A percentile compares a stretch with the other conserved stretches of the same genome.
These are phyloP conservation scores for Acanthamoeba triangularis DNA, from an alignment of 208 protist genomes.

Conservation along the genomic window DNA sequence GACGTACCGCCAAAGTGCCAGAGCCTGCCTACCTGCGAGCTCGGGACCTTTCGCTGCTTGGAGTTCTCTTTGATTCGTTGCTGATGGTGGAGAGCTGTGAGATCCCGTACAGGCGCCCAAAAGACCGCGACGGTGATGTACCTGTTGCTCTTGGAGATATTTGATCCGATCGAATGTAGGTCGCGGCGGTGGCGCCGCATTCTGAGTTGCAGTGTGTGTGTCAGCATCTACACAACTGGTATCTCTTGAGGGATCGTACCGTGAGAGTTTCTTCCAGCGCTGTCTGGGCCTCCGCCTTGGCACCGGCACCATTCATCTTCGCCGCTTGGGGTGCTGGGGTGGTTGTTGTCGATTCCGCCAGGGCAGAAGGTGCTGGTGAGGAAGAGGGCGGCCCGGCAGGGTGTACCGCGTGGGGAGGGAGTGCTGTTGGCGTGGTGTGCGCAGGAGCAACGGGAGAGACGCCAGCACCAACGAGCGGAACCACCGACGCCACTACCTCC, in stretches of 20 bases:
- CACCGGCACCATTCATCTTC: neutral
- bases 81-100: neutral
- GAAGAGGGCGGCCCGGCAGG: neutral
- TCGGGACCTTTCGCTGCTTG: conserved; percentile 21
- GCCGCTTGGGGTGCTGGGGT: neutral
- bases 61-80: conserved; percentile 63
- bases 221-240: no score
- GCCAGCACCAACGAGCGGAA: no score
- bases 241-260: no score
- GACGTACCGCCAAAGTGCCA: conserved; percentile 57
- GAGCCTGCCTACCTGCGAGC: neutral
- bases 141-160: conserved; percentile 31
- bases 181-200: neutral
- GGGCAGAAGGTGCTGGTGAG: neutral
- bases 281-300: neutral
- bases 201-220: neutral
- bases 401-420: neutral
- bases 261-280: no score
- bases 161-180: conserved; percentile 12
- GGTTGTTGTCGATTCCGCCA: neutral
- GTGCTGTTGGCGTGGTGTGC: neutral
- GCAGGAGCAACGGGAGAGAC: neutral
- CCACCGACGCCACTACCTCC: no score
- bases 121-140: neutral
- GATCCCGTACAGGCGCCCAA: neutral